Conservation (phyloP, 345 rosid species). For the Anastatica hierochuntica region DNA sequence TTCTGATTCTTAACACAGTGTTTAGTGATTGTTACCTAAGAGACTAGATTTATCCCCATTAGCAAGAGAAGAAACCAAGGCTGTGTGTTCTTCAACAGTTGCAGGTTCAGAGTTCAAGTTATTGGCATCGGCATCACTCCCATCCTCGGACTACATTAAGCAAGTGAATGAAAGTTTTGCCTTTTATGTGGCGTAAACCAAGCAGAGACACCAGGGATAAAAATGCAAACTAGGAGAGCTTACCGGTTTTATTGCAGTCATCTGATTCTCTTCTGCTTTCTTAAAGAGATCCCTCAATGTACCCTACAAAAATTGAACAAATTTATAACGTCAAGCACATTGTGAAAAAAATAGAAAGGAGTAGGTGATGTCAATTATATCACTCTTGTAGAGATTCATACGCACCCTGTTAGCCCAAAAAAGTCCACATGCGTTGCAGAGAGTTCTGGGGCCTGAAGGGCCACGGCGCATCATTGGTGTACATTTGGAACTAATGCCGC, state of each 20-base stretch:
- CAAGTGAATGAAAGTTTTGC: background rate
- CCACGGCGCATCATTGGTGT: slow-evolving; percentile 99
- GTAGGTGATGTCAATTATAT: background rate
- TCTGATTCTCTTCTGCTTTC: too few species aligned
- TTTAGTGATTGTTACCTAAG: slow-evolving; percentile 19
- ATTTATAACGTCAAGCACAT: background rate
- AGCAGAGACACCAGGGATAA: too few species aligned
- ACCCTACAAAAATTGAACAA: too few species aligned
- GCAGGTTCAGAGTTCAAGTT: slow-evolving; percentile 8
- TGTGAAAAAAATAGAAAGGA: too few species aligned
- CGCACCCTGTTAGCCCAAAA: slow-evolving; percentile 89
- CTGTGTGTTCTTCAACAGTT: background rate
- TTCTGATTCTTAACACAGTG: too few species aligned
- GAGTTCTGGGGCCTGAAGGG: slow-evolving; percentile 90
- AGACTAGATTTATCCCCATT: slow-evolving; percentile 14
- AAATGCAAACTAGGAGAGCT: too few species aligned
- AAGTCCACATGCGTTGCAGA: slow-evolving; percentile 98
- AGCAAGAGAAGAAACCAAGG: slow-evolving; percentile 15
- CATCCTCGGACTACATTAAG: slow-evolving; percentile 20
- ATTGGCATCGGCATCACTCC: slow-evolving; percentile 4
- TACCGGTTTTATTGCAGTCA: too few species aligned
- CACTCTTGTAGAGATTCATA: slow-evolving; percentile 3
- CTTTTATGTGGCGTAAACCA: background rate
- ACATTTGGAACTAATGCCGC: slow-evolving; percentile 71
- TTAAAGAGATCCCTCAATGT: too few species aligned